These are phyloP conservation scores for Ceratobasidium sp. DNA, from an alignment of 1,284 basidiomycete genomes.

Conservation along the genomic window DNA sequence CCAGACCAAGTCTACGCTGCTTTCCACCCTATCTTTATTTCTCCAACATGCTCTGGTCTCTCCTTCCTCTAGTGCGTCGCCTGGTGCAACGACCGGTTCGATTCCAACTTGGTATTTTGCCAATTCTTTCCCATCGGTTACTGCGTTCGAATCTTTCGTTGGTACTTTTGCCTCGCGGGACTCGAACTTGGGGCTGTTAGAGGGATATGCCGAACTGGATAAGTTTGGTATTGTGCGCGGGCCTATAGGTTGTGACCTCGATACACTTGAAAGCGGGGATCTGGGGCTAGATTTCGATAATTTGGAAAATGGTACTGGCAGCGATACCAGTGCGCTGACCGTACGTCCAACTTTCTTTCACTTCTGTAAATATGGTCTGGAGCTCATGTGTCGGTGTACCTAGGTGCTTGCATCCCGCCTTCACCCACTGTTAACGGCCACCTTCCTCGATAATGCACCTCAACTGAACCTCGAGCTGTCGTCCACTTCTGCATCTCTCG, in stretches of 20 bases:
- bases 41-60: constrained; percentile 47
- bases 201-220: not conserved
- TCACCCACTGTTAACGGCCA: constrained; percentile 78
- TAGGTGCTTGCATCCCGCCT: constrained; percentile 60
- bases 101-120: constrained; percentile 50
- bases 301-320: not conserved
- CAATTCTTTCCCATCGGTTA: constrained; percentile 47
- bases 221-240: constrained; percentile 11
- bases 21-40: constrained; percentile 49
- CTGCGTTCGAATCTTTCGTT: constrained; percentile 48
- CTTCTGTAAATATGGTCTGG: constrained; percentile 43
- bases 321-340: constrained; percentile 28
- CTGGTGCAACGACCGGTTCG: not conserved
- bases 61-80: not conserved
- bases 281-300: no score
- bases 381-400: constrained; percentile 2
- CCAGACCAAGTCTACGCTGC: constrained; percentile 48
- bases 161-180: constrained; percentile 28
- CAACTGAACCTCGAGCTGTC: constrained; percentile 77
- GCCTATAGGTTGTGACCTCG: constrained; percentile 25
- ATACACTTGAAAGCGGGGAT: constrained; percentile 8
- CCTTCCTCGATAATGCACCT: constrained; percentile 84
- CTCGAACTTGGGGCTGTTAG: not conserved
- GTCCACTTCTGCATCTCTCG: constrained; percentile 60
- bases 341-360: constrained; percentile 39